These are phyloP conservation scores for Cryptococcus floricola DNA, from an alignment of 1,284 basidiomycete species.

Conservation along the genomic window DNA sequence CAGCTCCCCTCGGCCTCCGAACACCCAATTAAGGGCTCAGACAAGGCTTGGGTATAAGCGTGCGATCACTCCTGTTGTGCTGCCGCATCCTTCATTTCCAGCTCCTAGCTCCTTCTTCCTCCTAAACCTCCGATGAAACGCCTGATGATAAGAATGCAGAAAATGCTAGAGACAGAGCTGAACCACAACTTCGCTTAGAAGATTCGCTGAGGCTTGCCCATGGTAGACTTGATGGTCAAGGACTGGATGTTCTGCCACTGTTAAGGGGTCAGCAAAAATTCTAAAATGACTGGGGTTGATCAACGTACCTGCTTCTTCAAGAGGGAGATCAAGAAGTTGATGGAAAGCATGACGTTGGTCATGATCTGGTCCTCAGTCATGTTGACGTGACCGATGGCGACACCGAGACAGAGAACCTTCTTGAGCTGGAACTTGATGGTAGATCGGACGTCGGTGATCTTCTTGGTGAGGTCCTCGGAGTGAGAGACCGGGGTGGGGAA, in stretches of 20 bases:
- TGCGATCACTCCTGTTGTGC: slow-evolving; percentile 49
- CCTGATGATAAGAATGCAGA: slow-evolving; percentile 2
- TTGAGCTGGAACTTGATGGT: slow-evolving; percentile 99
- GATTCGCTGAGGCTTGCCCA: slow-evolving; percentile 96
- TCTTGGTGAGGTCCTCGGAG: slow-evolving; percentile 84
- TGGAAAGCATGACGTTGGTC: slow-evolving; percentile 95
- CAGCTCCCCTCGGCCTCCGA: slow-evolving; percentile 50
- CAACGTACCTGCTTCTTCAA: slow-evolving; percentile 78
- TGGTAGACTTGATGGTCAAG: slow-evolving; percentile 96
- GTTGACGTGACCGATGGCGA: slow-evolving; percentile 94
- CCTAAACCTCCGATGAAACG: no score
- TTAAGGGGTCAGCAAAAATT: slow-evolving; percentile 9
- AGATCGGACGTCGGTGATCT: slow-evolving; percentile 92
- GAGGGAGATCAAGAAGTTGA: slow-evolving; percentile 99
- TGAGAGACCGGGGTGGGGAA: slow-evolving; percentile 98
- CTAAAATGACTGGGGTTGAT: neutral
- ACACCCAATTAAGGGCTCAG: slow-evolving; percentile 44
- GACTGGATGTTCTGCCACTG: slow-evolving; percentile 99
- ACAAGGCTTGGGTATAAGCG: slow-evolving; percentile 52
- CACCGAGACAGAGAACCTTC: slow-evolving; percentile 99
- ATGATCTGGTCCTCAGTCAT: slow-evolving; percentile 98
- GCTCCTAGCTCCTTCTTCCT: no score
- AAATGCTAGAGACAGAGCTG: slow-evolving; percentile 1
- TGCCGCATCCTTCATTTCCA: slow-evolving; percentile 3
- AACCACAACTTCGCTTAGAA: slow-evolving; percentile 59